phyloP scores from a whole-genome alignment of 1,284 basidiomycete species.

The Trametes sp. region DNA sequence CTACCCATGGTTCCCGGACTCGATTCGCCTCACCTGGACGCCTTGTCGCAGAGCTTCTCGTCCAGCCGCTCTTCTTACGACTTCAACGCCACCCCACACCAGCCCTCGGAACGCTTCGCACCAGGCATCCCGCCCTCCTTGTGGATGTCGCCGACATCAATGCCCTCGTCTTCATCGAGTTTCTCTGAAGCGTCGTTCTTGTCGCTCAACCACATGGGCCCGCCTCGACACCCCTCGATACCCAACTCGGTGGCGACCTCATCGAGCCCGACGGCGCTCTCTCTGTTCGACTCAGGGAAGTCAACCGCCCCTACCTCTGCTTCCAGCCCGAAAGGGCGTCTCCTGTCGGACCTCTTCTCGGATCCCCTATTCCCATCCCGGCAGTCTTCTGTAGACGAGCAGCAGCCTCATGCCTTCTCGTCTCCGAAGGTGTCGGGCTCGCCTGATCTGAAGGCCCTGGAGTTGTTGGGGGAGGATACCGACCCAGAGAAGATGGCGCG shows the following conservation, averaged over 20 bases:
- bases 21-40: constrained; percentile 31
- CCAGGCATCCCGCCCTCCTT: constrained; percentile 72
- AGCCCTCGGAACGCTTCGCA: constrained; percentile 57
- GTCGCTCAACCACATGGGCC: constrained; percentile 39
- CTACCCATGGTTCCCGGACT: constrained; percentile 26
- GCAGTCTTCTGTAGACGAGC: constrained; percentile 49
- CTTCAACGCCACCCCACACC: constrained; percentile 23
- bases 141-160: constrained; percentile 79
- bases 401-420: constrained; percentile 59
- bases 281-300: constrained; percentile 35
- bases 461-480: constrained; percentile 49
- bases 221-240: constrained; percentile 37
- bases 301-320: constrained; percentile 43
- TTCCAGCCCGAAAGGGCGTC: constrained; percentile 45
- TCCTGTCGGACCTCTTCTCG: constrained; percentile 75
- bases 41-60: constrained; percentile 26
- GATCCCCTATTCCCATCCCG: constrained; percentile 64
- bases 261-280: constrained; percentile 40
- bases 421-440: constrained; percentile 73
- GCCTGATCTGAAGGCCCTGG: constrained; percentile 61
- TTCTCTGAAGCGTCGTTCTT: constrained; percentile 45
- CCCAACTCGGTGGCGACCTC: constrained; percentile 38
- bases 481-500: constrained; percentile 73
- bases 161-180: constrained; percentile 52
- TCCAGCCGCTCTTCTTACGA: constrained; percentile 30